Evolutionary conservation across 257 asterid genomes (phyloP), one percentile per base, ranked within the genome.

Genomic region (Schizonepeta tenuifolia): DNA sequence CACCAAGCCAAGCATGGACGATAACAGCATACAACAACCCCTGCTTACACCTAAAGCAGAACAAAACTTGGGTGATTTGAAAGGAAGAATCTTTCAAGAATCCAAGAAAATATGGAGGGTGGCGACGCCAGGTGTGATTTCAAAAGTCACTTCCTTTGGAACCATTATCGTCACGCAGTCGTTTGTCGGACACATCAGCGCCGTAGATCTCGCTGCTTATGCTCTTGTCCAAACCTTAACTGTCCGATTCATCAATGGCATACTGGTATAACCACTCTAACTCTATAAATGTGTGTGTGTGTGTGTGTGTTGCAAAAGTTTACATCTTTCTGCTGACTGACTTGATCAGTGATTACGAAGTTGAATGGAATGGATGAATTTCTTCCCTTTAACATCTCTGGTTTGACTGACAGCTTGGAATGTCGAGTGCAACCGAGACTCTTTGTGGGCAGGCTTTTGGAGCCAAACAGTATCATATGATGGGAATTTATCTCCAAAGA

Each of bases 101-200:
- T 72, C 65, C 2, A 62, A 62, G 46, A 72, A 36, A 17, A 72
- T 72, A 72, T 72, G 77, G 77, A 72, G 49, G 24, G 33, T 72
- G 2, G 77, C 77, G 15, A 46, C 55, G 31, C 71, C 77, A 9
- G 3, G 65, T 36, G 44, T 50, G 26, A 36, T 72, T 38, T 2
- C 77, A 6, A 50, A 44, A 24, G 54, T 72, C 46, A 20, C 28
- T 15, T 50, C 71, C 0, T 61, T 72, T 15, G 70, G 77, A n/a
- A 62, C 46, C 10, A 35, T 72, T 6, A 24, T 62, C 5, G 71
- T 62, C 2, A 72, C 71, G 7, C 76, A 72, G 18, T 61, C 76
- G 5, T 72, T 72, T 20, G 2, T 61, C 10, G 76, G 70, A 7
- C 76, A 72, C 17, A 17, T 72, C 40, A 61, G 63, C 44, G 38